phyloP scores from a whole-genome alignment of 106 monocot genomes.

The Apostasia shenzhenica region DNA sequence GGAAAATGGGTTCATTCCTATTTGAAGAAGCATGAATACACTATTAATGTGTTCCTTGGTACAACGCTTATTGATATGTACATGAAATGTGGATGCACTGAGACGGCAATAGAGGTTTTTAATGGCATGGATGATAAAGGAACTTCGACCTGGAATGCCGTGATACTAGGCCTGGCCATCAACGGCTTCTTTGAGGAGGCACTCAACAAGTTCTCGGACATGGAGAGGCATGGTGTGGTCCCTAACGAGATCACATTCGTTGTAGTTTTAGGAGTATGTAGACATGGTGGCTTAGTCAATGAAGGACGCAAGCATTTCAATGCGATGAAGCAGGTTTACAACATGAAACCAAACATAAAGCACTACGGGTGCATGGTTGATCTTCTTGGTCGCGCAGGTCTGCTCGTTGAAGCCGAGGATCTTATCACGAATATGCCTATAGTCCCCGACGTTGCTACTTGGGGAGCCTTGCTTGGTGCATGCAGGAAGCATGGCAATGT shows the following conservation, averaged over 20 bases:
- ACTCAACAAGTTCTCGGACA: constrained; percentile 54
- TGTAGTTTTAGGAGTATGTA: constrained; percentile 76
- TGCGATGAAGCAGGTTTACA: constrained; percentile 47
- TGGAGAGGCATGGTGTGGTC: constrained; percentile 53
- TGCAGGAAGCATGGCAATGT: constrained; percentile 44
- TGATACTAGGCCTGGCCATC: constrained; percentile 71
- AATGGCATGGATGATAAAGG: constrained; percentile 41
- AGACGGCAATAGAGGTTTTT: constrained; percentile 58
- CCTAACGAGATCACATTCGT: constrained; percentile 91
- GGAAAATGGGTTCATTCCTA: constrained; percentile 81
- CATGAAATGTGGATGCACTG: constrained; percentile 83
- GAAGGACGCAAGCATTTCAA: constrained; percentile 55
- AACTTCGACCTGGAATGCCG: constrained; percentile 79
- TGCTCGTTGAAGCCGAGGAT: constrained; percentile 41
- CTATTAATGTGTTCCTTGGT: constrained; percentile 45
- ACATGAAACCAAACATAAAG: constrained; percentile 34
- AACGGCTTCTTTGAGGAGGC: constrained; percentile 57
- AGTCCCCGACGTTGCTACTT: constrained; percentile 35
- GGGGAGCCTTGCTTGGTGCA: constrained; percentile 59
- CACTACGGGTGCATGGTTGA: constrained; percentile 64
- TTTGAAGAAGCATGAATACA: constrained; percentile 27
- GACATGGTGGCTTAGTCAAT: constrained; percentile 69
- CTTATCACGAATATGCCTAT: constrained; percentile 47
- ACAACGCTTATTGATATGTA: constrained; percentile 91
- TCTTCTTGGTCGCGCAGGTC: constrained; percentile 49